Base-by-base conservation (phyloP, 2,329 filamentous ascomycete species). In the Apiospora arundinis region DNA sequence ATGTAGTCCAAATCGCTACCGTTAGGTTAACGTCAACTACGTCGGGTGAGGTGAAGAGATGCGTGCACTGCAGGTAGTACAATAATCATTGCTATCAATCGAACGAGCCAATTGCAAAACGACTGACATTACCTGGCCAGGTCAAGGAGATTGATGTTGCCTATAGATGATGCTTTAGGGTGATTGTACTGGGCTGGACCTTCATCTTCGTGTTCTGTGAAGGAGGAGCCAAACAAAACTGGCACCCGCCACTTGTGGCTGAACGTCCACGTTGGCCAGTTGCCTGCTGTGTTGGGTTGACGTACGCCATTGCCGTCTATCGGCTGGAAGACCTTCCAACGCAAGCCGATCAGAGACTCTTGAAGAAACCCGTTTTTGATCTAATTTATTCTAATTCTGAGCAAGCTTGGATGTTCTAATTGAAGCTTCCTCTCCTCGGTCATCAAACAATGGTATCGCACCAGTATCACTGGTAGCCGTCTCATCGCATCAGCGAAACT, bases 291-390 rank as follows among this genome's bases (percentile, higher is more conserved):
- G n/a, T 23, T 42, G 42, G n/a, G 37, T 23, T 48, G 66, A 46
- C 66, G 42, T n/a, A 67, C 42, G 18, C 42, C 66, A 28, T 67
- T 48, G 66, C 45, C n/a, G 45, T 67, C 66, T 67, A 67, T 67
- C 49, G 73, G 72, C 32, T 7, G 2, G 56, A 32, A 63, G 32
- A 63, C 21, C 32, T 63, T 40, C 8, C 56, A 63, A n/a, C 56
- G 18, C 21, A 40, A 40, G 32, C 28, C 32, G 28, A 21, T 32
- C 32, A 12, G 32, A 60, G 28, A 40, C 28, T 60, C 18, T n/a
- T 63, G 32, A 40, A 63, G 32, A 40, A 40, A 11, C 18, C 6
- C 11, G 14, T n/a, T 40, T 23, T 7, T 5, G 21, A 37, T 16
- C 32, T 32, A 3, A 9, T 37, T 18, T n/a, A 28, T 37, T 2